A percentile compares a stretch with the other conserved stretches of the same genome.
Conservation (phyloP, 805 yeast genomes). For the Ogataea paraovalis region DNA sequence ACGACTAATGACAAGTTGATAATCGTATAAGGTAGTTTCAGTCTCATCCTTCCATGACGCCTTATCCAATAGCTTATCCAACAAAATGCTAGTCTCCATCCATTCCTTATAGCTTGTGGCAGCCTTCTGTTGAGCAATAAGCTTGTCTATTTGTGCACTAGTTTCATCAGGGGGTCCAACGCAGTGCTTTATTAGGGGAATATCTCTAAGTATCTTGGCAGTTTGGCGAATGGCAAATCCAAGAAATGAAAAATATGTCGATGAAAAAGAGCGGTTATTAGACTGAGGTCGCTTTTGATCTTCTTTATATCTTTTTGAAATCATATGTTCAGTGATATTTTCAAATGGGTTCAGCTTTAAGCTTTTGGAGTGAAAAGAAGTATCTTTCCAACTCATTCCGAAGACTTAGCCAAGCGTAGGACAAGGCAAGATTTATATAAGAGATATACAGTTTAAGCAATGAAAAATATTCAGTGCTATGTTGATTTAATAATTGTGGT, state of each 20-base stretch:
- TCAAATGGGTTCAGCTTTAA: conserved; percentile 25
- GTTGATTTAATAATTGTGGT: too few species aligned
- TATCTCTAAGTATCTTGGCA: conserved; percentile 31
- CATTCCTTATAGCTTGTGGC: conserved; percentile 55
- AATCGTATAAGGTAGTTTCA: conserved; percentile 71
- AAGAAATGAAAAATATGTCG: conserved; percentile 1
- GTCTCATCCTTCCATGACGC: conserved; percentile 67
- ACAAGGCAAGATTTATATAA: too few species aligned
- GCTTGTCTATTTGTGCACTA: conserved; percentile 33
- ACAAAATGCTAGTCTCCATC: conserved; percentile 55
- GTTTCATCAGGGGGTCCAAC: conserved; percentile 37
- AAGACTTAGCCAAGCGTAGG: neutral
- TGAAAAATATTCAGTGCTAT: too few species aligned
- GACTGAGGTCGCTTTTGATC: conserved; percentile 4
- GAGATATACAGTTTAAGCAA: too few species aligned
- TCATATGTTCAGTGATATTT: conserved; percentile 23
- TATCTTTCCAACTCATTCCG: conserved; percentile 20
- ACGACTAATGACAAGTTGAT: conserved; percentile 49
- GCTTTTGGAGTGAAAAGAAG: conserved; percentile 16
- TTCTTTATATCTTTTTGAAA: conserved; percentile 4
- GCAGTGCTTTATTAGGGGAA: conserved; percentile 33
- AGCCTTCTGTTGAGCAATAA: conserved; percentile 41
- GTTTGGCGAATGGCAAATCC: conserved; percentile 7
- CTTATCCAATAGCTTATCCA: conserved; percentile 64
- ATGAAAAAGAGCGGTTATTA: conserved; percentile 2